Percentiles rank a stretch among this genome's conserved stretches.
These are phyloP conservation scores for Fusarium vanettenii DNA, from an alignment of 2,329 filamentous ascomycete genomes.

Conservation along the genomic window DNA sequence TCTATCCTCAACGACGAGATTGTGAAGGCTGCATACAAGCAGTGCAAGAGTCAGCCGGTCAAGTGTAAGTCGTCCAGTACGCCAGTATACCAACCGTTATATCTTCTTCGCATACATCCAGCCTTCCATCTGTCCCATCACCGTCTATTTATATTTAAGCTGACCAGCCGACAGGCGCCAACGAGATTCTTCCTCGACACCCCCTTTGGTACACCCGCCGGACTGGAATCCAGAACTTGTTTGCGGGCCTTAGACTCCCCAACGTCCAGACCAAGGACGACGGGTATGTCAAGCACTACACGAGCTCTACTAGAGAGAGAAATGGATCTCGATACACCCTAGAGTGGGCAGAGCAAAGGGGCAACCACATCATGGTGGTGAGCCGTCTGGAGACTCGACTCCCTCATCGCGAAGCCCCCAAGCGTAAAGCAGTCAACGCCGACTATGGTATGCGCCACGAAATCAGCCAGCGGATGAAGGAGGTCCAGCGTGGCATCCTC, in stretches of 20 bases:
- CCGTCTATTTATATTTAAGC: neutral
- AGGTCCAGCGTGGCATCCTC: neutral
- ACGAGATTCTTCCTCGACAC: neutral
- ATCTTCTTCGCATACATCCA: neutral
- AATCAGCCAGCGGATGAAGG: constrained; percentile 9
- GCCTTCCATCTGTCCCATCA: neutral
- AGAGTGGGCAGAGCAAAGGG: constrained; percentile 6
- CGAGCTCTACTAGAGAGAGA: neutral
- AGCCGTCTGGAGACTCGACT: neutral
- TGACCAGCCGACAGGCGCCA: neutral
- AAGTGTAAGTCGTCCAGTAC: neutral
- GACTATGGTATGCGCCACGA: neutral
- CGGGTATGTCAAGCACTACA: constrained; percentile 2
- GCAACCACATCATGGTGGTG: constrained; percentile 4
- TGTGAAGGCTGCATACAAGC: neutral
- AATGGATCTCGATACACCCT: neutral
- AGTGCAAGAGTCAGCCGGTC: neutral
- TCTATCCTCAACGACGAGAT: neutral
- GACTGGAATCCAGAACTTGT: neutral
- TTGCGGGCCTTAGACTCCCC: neutral
- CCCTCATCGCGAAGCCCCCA: neutral
- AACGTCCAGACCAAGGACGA: neutral
- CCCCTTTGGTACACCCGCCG: neutral
- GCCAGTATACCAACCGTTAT: neutral
- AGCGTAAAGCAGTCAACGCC: neutral